A percentile compares a stretch with the other conserved stretches of the same genome.
Evolutionary conservation across 225 moss, liverwort and hornwort genomes (phyloP).

Genomic region (Asterella californica): DNA sequence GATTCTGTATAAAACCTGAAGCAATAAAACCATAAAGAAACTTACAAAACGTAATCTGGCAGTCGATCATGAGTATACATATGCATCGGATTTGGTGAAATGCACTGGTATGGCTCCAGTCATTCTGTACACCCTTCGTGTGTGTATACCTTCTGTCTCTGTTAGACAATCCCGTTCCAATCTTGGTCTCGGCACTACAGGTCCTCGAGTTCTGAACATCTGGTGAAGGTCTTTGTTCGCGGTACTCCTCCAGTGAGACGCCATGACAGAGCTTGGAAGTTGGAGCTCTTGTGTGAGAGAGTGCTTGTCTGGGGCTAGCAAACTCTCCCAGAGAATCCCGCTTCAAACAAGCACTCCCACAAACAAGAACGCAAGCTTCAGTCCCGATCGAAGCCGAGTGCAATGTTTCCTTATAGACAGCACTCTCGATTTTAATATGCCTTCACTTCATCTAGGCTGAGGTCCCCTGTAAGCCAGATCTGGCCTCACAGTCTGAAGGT

Average conservation of each 20-base stretch:
- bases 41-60: not conserved
- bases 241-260: not conserved
- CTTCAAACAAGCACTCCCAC: conserved; percentile 24
- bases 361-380: conserved; percentile 15
- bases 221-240: not conserved
- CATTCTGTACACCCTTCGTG: not conserved
- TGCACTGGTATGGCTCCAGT: not conserved
- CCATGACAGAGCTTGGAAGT: not conserved
- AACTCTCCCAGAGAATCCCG: not conserved
- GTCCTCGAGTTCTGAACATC: not conserved
- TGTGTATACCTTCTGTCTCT: not conserved
- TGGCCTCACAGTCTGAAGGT: not conserved
- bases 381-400: not conserved
- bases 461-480: not conserved
- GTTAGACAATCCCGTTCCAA: not conserved
- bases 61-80: not conserved
- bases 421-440: not conserved
- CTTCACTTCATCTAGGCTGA: not conserved
- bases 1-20: not conserved
- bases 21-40: not conserved
- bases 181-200: not conserved
- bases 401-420: not conserved
- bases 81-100: not conserved
- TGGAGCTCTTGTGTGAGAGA: conserved; percentile 15
- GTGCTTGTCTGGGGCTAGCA: conserved; percentile 4